phyloP scores from a whole-genome alignment of 2,329 filamentous ascomycete genomes.

The Colletotrichum magnum region DNA sequence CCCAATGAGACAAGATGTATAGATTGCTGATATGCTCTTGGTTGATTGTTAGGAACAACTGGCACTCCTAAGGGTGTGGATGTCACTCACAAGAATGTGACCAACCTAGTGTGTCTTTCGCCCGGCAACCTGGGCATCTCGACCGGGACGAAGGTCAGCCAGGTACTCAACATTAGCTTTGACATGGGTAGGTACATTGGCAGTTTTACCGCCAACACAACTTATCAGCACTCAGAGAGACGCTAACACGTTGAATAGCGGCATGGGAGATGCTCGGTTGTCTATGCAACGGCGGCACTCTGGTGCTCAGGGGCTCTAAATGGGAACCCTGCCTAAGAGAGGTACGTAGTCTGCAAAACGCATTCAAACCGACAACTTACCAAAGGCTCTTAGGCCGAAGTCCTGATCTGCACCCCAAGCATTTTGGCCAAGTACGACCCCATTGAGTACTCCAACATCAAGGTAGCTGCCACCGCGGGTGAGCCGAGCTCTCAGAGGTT shows the following conservation, averaged over 20 bases:
- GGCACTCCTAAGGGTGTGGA: constrained; percentile 72
- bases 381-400: constrained; percentile 3
- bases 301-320: constrained; percentile 39
- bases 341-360: constrained; percentile 6
- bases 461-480: constrained; percentile 38
- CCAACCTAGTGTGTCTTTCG: constrained; percentile 24
- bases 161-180: constrained; percentile 71
- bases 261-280: constrained; percentile 71
- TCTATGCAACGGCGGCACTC: constrained; percentile 41
- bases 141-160: constrained; percentile 65
- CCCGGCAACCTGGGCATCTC: constrained; percentile 60
- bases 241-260: constrained; percentile 51
- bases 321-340: constrained; percentile 36
- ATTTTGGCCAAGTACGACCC: constrained; percentile 40
- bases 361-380: neutral
- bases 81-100: constrained; percentile 59
- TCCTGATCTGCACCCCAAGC: constrained; percentile 41
- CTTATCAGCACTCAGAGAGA: too few species aligned
- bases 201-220: neutral
- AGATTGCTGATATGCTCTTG: neutral
- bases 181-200: constrained; percentile 67
- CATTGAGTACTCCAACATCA: constrained; percentile 39
- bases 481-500: constrained; percentile 40
- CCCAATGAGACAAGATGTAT: neutral
- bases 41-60: constrained; percentile 56